phyloP scores from a whole-genome alignment of 2,329 filamentous ascomycete genomes.

The Fusarium brachygibbosum region DNA sequence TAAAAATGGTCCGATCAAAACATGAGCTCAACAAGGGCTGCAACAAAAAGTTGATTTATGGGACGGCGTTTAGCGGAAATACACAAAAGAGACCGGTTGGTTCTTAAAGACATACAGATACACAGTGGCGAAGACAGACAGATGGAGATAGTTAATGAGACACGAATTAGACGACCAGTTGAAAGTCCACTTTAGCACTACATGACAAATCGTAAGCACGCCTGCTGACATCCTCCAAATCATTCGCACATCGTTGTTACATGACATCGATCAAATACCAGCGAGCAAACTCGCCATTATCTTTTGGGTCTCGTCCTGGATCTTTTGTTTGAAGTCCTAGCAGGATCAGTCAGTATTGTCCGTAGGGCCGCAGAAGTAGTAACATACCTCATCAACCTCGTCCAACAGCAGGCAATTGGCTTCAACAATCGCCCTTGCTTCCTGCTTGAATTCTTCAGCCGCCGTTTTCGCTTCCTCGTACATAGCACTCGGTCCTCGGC shows the following conservation, averaged over 20 bases:
- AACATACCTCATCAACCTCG: conserved; percentile 49
- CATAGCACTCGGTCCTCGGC: not conserved
- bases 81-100: conserved; percentile 38
- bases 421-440: conserved; percentile 44
- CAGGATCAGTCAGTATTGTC: not conserved
- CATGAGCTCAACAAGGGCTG: not conserved
- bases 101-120: conserved; percentile 14
- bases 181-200: conserved; percentile 15
- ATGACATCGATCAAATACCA: conserved; percentile 16
- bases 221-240: conserved; percentile 5
- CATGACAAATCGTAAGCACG: conserved; percentile 9
- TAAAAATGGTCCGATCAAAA: conserved; percentile 46
- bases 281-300: conserved; percentile 49
- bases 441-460: conserved; percentile 29
- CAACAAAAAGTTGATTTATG: conserved; percentile 36
- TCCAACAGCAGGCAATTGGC: conserved; percentile 43
- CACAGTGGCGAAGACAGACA: conserved; percentile 13
- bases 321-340: conserved; percentile 50
- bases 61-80: conserved; percentile 47
- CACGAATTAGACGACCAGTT: conserved; percentile 44
- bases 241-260: not conserved
- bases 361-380: accelerated
- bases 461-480: conserved; percentile 6
- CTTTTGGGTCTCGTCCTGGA: conserved; percentile 46
- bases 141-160: conserved; percentile 42